A percentile compares a stretch with the other conserved stretches of the same genome.
These are phyloP conservation scores for Claviceps sp. DNA, from an alignment of 2,329 filamentous ascomycete genomes.

Conservation along the genomic window DNA sequence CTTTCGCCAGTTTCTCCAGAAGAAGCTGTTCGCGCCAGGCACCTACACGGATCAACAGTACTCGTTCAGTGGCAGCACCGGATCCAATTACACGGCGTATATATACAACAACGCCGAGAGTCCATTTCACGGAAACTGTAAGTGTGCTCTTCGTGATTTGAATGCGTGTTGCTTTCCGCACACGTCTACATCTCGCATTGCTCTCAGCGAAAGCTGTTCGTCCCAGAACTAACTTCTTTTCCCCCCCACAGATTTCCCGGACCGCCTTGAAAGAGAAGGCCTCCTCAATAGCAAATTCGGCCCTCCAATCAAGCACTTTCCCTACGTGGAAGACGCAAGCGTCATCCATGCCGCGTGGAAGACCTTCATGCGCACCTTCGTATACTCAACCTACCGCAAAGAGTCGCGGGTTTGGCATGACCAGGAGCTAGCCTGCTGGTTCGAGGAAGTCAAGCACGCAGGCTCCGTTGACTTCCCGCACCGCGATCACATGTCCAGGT, in stretches of 20 bases:
- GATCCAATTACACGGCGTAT: background rate
- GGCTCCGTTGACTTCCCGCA: conserved; percentile 28
- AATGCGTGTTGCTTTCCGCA: background rate
- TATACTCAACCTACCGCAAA: conserved; percentile 29
- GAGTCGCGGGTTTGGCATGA: conserved; percentile 21
- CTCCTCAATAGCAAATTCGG: conserved; percentile 23
- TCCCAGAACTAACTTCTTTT: background rate
- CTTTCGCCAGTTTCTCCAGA: background rate
- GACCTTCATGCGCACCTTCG: conserved; percentile 25
- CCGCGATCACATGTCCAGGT: conserved; percentile 9
- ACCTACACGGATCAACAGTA: background rate
- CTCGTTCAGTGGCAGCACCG: background rate
- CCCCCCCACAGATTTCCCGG: conserved; percentile 23
- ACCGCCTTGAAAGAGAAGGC: conserved; percentile 24
- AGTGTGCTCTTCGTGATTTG: background rate
- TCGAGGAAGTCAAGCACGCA: conserved; percentile 25
- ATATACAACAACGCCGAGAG: background rate
- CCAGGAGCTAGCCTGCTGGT: conserved; percentile 30
- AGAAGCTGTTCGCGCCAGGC: background rate
- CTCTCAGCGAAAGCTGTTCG: no score
- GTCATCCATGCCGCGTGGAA: conserved; percentile 22
- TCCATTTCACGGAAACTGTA: conserved; percentile 1
- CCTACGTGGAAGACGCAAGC: conserved; percentile 29
- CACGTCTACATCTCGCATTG: background rate
- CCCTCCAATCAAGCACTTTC: conserved; percentile 26